Conservation (phyloP, 164 flowering plant species). For the Magnolia changhungtana region DNA sequence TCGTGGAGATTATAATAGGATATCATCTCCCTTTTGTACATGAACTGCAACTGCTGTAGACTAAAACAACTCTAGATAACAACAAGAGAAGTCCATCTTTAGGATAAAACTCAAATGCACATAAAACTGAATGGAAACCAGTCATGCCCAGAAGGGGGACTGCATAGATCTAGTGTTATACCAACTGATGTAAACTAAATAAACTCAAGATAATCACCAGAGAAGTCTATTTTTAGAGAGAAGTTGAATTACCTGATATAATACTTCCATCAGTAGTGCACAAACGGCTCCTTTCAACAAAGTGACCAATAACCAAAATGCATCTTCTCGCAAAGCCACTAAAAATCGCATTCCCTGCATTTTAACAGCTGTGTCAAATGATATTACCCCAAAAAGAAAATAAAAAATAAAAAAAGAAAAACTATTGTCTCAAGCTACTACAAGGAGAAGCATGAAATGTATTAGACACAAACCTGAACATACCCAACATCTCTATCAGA, state of each 20-base stretch:
- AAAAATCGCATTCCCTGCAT: constrained; percentile 99
- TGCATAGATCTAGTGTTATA: too few relatives aligned
- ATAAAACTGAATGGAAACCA: too few relatives aligned
- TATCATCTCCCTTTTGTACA: too few relatives aligned
- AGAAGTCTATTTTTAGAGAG: neutral
- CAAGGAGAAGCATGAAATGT: neutral
- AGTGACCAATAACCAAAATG: constrained; percentile 94
- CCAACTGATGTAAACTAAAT: neutral
- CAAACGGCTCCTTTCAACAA: constrained; percentile 95
- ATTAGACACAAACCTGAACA: constrained; percentile 67
- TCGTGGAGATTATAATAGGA: too few relatives aligned
- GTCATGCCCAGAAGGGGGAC: too few relatives aligned
- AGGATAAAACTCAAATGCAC: too few relatives aligned
- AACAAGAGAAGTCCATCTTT: too few relatives aligned
- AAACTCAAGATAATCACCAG: neutral
- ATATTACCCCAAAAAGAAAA: neutral
- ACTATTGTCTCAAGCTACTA: neutral
- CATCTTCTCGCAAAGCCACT: constrained; percentile 95
- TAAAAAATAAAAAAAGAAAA: neutral
- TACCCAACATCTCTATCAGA: constrained; percentile 97
- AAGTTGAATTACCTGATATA: constrained; percentile 64
- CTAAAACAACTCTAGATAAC: too few relatives aligned
- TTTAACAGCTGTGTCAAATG: constrained; percentile 5
- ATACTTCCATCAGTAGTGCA: constrained; percentile 99
- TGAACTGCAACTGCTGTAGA: too few relatives aligned